Evolutionary conservation across 352 stramenopile genomes (phyloP).

Genomic region (Globisporangium echinulatum): DNA sequence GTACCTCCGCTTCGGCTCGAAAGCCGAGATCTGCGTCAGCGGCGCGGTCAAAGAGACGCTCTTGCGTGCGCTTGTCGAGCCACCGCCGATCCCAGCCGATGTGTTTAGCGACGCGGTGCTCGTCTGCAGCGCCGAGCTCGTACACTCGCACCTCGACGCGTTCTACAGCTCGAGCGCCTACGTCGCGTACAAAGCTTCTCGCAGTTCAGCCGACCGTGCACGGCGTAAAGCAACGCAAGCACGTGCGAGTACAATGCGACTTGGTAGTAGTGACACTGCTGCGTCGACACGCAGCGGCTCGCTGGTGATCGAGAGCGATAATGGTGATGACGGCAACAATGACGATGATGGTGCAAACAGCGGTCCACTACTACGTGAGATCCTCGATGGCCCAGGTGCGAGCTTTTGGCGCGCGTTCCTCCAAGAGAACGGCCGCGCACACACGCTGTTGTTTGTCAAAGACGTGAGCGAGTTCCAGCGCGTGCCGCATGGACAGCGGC

Average conservation of each 20-base stretch:
- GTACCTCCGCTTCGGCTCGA: slow-evolving; percentile 65
- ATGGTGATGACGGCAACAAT: too few relatives aligned
- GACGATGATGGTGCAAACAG: background rate
- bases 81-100: slow-evolving; percentile 31
- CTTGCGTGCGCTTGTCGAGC: slow-evolving; percentile 32
- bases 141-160: slow-evolving; percentile 49
- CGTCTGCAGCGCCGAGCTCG: slow-evolving; percentile 50
- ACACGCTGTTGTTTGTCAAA: slow-evolving; percentile 65
- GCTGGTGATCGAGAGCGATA: too few relatives aligned
- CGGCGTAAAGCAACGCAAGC: too few relatives aligned
- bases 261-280: too few relatives aligned
- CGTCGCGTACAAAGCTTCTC: slow-evolving; percentile 29
- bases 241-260: too few relatives aligned
- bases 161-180: slow-evolving; percentile 49
- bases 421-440: slow-evolving; percentile 38
- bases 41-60: slow-evolving; percentile 39
- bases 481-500: slow-evolving; percentile 52
- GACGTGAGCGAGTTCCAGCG: slow-evolving; percentile 69
- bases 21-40: slow-evolving; percentile 51
- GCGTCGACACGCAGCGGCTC: too few relatives aligned
- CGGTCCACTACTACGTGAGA: slow-evolving; percentile 11
- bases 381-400: slow-evolving; percentile 42
- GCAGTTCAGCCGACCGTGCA: background rate
- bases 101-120: slow-evolving; percentile 58
- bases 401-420: slow-evolving; percentile 58